Evolutionary conservation across 768 basidiomycete genomes (phyloP), one percentile per base, ranked within the genome.

Genomic region (Lactarius deliciosus): DNA sequence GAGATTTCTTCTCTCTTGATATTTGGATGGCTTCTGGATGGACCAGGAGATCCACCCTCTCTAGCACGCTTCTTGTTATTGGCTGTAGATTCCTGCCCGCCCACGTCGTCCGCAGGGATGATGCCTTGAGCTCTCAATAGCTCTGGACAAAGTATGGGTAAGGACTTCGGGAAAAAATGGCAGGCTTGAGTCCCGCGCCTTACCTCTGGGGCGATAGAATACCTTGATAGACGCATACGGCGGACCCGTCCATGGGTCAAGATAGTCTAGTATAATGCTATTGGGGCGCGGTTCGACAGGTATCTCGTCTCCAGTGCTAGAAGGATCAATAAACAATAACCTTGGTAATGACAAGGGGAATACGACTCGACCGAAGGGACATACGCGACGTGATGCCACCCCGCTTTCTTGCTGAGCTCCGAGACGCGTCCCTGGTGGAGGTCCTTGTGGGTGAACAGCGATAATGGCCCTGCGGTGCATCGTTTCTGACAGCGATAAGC

Each of bases 121-220:
- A 68, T 63, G 4, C 66, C 66, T 20, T 64, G 53, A 1, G 66
- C 66, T 36, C 38, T 68, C 63, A 68, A 57, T 25, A 67, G 8
- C 41, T 59, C 66, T 67, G 50, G 20, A 25, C 6, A 36, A 43
- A 18, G 18, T 5, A 58, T 67, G 7, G 59, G 50, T 18, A 22
- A 43, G 22, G 18, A 6, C 3, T 3, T 8, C 2, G 20, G 20
- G 10, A 38, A 58, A 4, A 8, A 2, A 30, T 2, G 50, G 15
- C 30, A 43, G 6, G 5, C 2, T 43, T 13, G 36, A 38, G 36
- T 11, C 11, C 36, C 9, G 11, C 11, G 36, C 36, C 36, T 36
- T 63, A 63, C 55, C 62, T 34, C 28, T 56, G 20, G 61, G 61
- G 18, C 61, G 61, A 63, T 63, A 63, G 32, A 55, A 55, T 16